Evolutionary conservation across 306 rosid genomes (phyloP), one percentile per base, ranked within the genome.

Genomic region (Castanea mollissima): DNA sequence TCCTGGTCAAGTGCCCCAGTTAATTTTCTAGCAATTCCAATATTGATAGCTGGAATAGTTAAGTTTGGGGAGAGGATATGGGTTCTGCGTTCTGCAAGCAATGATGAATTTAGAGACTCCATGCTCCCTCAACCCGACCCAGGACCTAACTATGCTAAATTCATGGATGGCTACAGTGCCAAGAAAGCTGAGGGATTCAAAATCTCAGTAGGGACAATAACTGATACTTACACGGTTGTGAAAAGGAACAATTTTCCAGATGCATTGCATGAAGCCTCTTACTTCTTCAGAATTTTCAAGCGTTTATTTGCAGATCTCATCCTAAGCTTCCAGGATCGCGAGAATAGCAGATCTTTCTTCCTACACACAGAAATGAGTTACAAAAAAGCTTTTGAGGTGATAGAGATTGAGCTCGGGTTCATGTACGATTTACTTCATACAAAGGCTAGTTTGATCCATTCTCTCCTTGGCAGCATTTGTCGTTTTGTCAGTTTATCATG

Each of bases 11-110:
- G 51, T 4, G 7, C 11, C 19, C 55, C 73, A 44, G 23, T 79
- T n/a, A 60, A 73, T 5, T 72, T 49, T 23, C 15, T 63, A 2
- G 34, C 74, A 62, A 19, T 72, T 21, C 55, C 25, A 49, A 73
- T 73, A 55, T 52, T 73, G 5, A 12, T 79, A 8, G 56, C 41
- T 46, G 83, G 83, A 13, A 32, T 79, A 15, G 35, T 73, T n/a
- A 76, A 51, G 64, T 60, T 63, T 31, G 52, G 79, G 64, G 79
- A 76, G 60, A 27, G 23, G 20, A 27, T 41, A 0, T 63, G 57
- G 55, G 52, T 55, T 8, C 20, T 63, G 7, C 54, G 54, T 21
- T 72, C 46, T 20, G 65, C 78, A 4, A 29, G 65, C 49, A 4
- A 9, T 20, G 44, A 34, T 46, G 52, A 2, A 2, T 46, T 46